These are phyloP conservation scores for Solanum virginianum DNA, from an alignment of 257 asterid species.

Conservation along the genomic window DNA sequence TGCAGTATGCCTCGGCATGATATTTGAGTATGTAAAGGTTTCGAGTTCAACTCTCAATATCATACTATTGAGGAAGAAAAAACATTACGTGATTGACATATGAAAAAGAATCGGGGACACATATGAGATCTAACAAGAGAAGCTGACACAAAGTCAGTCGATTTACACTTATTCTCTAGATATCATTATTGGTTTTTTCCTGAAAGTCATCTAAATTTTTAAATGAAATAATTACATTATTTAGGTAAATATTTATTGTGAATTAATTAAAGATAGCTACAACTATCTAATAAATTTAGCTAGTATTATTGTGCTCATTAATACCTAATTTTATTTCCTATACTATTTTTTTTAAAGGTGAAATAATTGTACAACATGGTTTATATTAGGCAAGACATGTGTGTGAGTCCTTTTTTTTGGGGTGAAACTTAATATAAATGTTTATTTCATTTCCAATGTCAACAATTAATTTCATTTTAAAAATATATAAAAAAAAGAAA, in stretches of 20 bases:
- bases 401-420: not conserved
- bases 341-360: not conserved
- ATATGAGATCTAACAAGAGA: not conserved
- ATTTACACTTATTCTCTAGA: not conserved
- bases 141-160: not conserved
- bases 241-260: not conserved
- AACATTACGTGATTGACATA: rapidly evolving
- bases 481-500: too few relatives aligned
- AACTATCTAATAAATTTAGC: not conserved
- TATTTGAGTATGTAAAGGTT: not conserved
- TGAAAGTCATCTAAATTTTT: not conserved
- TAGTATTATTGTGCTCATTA: not conserved
- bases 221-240: not conserved
- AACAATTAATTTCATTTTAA: too few relatives aligned
- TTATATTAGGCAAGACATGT: not conserved
- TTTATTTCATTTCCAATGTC: not conserved
- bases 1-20: too few relatives aligned
- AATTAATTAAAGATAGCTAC: not conserved
- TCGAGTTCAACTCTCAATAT: rapidly evolving
- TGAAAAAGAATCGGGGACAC: not conserved
- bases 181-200: too few relatives aligned
- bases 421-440: not conserved
- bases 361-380: not conserved
- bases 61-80: not conserved
- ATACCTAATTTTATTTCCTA: not conserved